Evolutionary conservation across 495 filamentous ascomycete genomes (phyloP).

Genomic region (Hypoxylon fragiforme): DNA sequence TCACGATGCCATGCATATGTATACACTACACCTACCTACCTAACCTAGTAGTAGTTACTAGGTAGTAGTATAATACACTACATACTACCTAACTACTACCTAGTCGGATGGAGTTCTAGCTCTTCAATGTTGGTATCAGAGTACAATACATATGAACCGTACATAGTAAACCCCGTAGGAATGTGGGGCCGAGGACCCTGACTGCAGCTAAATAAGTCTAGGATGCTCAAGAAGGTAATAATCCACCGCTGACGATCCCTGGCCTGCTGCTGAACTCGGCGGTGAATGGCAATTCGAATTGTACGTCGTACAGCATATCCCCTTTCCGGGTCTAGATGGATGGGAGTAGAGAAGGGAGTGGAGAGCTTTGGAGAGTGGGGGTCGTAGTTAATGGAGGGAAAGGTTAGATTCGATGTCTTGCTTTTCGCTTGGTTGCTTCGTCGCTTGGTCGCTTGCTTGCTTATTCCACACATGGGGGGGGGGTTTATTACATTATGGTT

Average conservation of each 20-base stretch:
- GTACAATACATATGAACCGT: too few relatives aligned
- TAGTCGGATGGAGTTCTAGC: too few relatives aligned
- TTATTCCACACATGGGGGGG: not conserved
- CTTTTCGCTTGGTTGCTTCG: too few relatives aligned
- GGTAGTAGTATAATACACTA: too few relatives aligned
- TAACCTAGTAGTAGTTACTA: constrained; percentile 18
- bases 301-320: constrained; percentile 10
- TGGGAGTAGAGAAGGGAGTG: not conserved
- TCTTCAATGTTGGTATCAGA: too few relatives aligned
- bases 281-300: constrained; percentile 20
- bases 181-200: constrained; percentile 33
- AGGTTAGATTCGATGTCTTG: constrained; percentile 4
- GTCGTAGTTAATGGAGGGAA: constrained; percentile 5
- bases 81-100: too few relatives aligned
- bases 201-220: constrained; percentile 22
- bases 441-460: constrained; percentile 9
- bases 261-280: constrained; percentile 25
- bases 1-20: constrained; percentile 21
- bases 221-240: constrained; percentile 19
- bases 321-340: constrained; percentile 7
- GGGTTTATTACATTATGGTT: too few relatives aligned
- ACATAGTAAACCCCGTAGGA: constrained; percentile 23
- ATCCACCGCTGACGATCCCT: constrained; percentile 27
- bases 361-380: constrained; percentile 13
- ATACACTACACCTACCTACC: constrained; percentile 17